Base-by-base conservation (phyloP, 2,329 filamentous ascomycete genomes). In the Paecilomyces fulvus region DNA sequence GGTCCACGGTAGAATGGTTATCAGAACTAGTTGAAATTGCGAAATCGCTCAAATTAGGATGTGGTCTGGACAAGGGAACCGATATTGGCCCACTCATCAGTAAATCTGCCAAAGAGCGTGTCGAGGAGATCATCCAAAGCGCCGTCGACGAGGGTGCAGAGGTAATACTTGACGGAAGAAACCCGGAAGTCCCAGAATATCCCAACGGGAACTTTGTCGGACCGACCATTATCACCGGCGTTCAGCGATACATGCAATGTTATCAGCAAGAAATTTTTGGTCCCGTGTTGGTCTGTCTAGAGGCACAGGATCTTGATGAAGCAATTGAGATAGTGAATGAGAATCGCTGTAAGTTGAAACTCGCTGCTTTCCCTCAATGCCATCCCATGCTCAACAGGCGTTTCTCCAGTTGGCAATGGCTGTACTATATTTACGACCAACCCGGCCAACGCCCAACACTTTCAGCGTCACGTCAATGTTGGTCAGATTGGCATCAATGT, bases 241-340 rank as follows among this genome's bases (percentile, higher is more conserved):
- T 86, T 51, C 84, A 83, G 61, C 79, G 81, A 2, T 78, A 85
- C 65, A 86, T 86, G 83, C 79, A 75, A 64, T 86, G 83, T 78
- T 86, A 86, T 76, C 80, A 72, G 37, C 81, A 85, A 67, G 84
- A 87, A 64, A 86, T 87, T 69, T 86, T 87, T 69, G 84, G 84
- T 28, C 84, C 84, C 12, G 83, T 86, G 37, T 80, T 86, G 49
- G 80, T 86, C 60, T 85, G 82, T 71, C 68, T 86, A 54, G 80
- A 83, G 61, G 80, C 81, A 12, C 73, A 78, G 30, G 84, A 81
- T 10, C 75, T 85, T 57, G 81, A 85, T 62, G 83, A 85, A 30
- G 83, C 83, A 53, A 84, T 86, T 63, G 73, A 79, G 25, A 33
- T 48, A 17, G 49, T 56, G 3, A 56, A 56, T 30, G 49, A 21